Conservation (phyloP, 257 asterid species). For the Solanum arcanum region DNA sequence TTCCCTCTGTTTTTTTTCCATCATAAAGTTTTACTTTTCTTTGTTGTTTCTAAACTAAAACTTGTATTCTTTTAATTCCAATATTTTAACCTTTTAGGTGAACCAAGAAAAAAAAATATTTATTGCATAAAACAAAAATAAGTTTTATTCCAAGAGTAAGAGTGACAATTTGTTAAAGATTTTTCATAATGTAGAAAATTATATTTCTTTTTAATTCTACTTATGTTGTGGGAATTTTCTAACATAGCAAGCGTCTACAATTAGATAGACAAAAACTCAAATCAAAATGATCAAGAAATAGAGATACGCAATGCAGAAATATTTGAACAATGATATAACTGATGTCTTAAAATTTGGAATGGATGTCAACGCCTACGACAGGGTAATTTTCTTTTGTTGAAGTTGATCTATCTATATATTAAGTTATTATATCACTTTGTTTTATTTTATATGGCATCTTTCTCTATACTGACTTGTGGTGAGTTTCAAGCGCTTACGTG, state of each 20-base stretch:
- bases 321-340: too few relatives aligned
- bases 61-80: background rate
- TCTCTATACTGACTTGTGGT: too few relatives aligned
- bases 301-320: too few relatives aligned
- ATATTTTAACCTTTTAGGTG: background rate
- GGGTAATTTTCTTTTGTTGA: too few relatives aligned
- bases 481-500: too few relatives aligned
- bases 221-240: background rate
- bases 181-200: too few relatives aligned
- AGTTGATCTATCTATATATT: too few relatives aligned
- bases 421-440: too few relatives aligned
- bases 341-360: too few relatives aligned
- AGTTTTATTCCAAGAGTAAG: conserved; percentile 57
- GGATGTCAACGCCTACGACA: too few relatives aligned
- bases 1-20: background rate
- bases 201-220: background rate
- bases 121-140: conserved; percentile 42
- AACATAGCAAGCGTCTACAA: conserved; percentile 45
- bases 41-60: background rate
- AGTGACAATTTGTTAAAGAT: background rate
- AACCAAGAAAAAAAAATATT: conserved; percentile 16
- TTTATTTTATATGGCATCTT: too few relatives aligned
- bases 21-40: background rate
- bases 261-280: conserved; percentile 19
- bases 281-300: too few relatives aligned